A percentile compares a stretch with the other conserved stretches of the same genome.
Evolutionary conservation across 805 yeast species (phyloP).

Genomic region (Cyberlindnera suaveolens): DNA sequence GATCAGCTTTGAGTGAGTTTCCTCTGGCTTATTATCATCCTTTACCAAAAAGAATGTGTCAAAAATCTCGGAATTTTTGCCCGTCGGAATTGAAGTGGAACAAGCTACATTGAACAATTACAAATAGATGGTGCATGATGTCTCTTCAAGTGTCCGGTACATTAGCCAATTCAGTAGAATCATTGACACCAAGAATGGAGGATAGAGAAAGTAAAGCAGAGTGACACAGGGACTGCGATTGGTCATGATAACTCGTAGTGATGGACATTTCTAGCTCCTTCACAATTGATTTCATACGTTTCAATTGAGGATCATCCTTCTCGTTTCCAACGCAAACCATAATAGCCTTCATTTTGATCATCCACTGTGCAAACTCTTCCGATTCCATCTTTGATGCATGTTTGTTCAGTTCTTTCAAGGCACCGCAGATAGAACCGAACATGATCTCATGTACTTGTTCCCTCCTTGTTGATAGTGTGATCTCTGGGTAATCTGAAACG

Average conservation of each 20-base stretch:
- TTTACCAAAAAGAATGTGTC: too few relatives aligned
- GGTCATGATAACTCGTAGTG: constrained; percentile 4
- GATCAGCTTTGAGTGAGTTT: background rate
- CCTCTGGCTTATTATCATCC: background rate
- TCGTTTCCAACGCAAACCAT: constrained; percentile 2
- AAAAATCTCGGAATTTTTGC: too few relatives aligned
- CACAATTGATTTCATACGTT: background rate
- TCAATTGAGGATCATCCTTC: constrained; percentile 1
- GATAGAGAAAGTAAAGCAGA: background rate
- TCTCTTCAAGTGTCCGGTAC: too few relatives aligned
- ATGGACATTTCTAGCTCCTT: constrained; percentile 2
- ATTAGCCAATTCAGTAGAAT: too few relatives aligned
- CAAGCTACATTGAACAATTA: too few relatives aligned
- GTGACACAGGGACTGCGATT: constrained; percentile 7
- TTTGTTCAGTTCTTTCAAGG: background rate
- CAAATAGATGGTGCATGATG: too few relatives aligned
- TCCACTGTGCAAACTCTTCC: constrained; percentile 5
- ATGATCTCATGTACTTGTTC: constrained; percentile 3
- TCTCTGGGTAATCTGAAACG: background rate
- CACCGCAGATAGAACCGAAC: background rate
- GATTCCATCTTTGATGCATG: background rate
- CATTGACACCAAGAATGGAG: too few relatives aligned
- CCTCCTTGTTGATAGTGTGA: background rate
- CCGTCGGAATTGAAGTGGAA: too few relatives aligned
- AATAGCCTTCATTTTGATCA: constrained; percentile 5